phyloP scores from a whole-genome alignment of 192 early-diverging fungal species.

The Haplosporangium gracile region DNA sequence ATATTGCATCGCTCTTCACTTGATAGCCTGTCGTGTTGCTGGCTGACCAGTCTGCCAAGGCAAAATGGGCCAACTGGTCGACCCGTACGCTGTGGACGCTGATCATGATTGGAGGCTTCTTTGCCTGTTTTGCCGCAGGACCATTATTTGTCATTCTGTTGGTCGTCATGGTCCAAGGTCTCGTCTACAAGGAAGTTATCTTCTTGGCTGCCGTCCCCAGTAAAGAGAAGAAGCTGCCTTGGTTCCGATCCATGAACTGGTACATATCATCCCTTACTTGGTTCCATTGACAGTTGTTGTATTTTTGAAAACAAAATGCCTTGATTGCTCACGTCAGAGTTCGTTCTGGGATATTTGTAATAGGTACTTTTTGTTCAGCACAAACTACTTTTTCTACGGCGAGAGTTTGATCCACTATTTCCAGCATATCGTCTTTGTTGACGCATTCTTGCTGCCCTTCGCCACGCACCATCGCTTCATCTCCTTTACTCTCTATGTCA shows the following conservation, averaged over 20 bases:
- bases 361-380: conserved; percentile 90
- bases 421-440: conserved; percentile 85
- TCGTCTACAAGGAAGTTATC: conserved; percentile 95
- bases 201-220: conserved; percentile 84
- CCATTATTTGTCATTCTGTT: conserved; percentile 86
- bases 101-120: conserved; percentile 91
- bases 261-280: conserved; percentile 16
- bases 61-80: conserved; percentile 85
- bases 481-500: conserved; percentile 88
- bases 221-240: conserved; percentile 88
- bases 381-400: conserved; percentile 96
- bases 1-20: not conserved
- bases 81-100: conserved; percentile 88
- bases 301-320: too few relatives aligned
- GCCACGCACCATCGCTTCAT: conserved; percentile 96
- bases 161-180: conserved; percentile 84
- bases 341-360: not conserved
- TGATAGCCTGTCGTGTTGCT: conserved; percentile 54
- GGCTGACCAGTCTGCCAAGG: conserved; percentile 58
- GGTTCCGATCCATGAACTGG: conserved; percentile 93
- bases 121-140: conserved; percentile 79
- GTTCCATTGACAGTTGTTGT: not conserved
- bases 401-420: conserved; percentile 93
- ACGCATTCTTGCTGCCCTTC: conserved; percentile 85
- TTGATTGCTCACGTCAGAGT: not conserved